Percentiles rank a stretch among this genome's conserved stretches.
Conservation (phyloP, 768 basidiomycete species). For the Tremella mesenterica region DNA sequence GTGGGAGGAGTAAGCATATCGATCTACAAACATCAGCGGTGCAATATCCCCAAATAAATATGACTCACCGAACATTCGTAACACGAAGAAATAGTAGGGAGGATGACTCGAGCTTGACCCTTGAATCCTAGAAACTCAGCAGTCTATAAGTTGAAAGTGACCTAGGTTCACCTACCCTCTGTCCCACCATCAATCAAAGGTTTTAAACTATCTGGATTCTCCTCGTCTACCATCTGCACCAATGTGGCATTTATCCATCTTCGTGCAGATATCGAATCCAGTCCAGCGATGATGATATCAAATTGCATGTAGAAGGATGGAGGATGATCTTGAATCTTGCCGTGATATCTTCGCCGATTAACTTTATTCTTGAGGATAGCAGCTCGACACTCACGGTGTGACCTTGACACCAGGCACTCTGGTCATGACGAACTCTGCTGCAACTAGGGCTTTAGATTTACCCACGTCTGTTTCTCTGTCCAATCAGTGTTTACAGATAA, state of each 20-base stretch:
- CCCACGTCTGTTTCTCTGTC: constrained; percentile 62
- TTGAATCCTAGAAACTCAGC: constrained; percentile 66
- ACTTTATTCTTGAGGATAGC: neutral
- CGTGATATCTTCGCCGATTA: constrained; percentile 62
- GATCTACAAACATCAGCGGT: constrained; percentile 44
- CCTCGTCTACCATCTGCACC: constrained; percentile 54
- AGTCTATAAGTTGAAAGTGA: neutral
- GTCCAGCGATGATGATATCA: constrained; percentile 90
- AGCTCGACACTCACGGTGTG: constrained; percentile 63
- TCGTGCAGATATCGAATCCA: constrained; percentile 93
- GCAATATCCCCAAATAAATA: neutral
- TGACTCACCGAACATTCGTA: constrained; percentile 75
- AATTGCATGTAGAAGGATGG: constrained; percentile 94
- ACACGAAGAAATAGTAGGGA: constrained; percentile 89
- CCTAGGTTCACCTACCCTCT: constrained; percentile 57
- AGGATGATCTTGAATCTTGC: constrained; percentile 96
- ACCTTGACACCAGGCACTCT: constrained; percentile 93
- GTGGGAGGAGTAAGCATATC: constrained; percentile 98
- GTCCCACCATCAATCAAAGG: constrained; percentile 98
- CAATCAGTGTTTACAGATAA: neutral
- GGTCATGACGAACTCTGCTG: constrained; percentile 94
- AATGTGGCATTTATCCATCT: constrained; percentile 99
- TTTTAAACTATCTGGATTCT: constrained; percentile 84
- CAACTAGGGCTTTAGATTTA: constrained; percentile 82
- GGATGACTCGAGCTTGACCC: constrained; percentile 92